These are phyloP conservation scores for Starmerella roubikii DNA, from an alignment of 805 yeast genomes.

Conservation along the genomic window DNA sequence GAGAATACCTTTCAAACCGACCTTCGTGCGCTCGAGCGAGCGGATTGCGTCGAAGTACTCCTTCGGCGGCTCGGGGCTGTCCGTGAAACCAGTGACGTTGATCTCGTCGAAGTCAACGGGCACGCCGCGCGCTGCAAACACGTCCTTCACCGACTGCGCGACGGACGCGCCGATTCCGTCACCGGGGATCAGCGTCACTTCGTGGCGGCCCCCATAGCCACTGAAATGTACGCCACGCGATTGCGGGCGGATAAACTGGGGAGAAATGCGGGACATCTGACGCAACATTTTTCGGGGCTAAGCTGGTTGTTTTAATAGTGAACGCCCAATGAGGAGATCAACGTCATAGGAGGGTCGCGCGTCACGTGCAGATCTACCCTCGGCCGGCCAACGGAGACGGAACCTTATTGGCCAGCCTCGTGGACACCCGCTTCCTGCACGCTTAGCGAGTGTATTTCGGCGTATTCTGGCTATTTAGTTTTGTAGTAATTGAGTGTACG, in stretches of 20 bases:
- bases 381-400: too few species aligned
- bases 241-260: slow-evolving; percentile 45
- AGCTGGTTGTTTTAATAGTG: too few species aligned
- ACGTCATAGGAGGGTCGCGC: too few species aligned
- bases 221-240: slow-evolving; percentile 47
- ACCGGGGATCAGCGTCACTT: slow-evolving; percentile 88
- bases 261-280: background rate
- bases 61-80: slow-evolving; percentile 38
- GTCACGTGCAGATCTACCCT: too few species aligned
- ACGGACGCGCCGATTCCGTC: slow-evolving; percentile 97
- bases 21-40: slow-evolving; percentile 88
- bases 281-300: slow-evolving; percentile 25
- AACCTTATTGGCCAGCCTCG: too few species aligned
- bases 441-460: too few species aligned
- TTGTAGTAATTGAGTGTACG: too few species aligned
- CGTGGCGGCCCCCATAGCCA: slow-evolving; percentile 76
- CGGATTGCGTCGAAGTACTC: slow-evolving; percentile 74
- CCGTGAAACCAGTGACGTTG: slow-evolving; percentile 46
- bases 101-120: slow-evolving; percentile 85
- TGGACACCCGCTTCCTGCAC: too few species aligned
- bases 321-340: too few species aligned
- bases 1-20: slow-evolving; percentile 92
- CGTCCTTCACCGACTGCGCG: slow-evolving; percentile 81
- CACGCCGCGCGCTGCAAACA: slow-evolving; percentile 72
- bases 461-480: too few species aligned